Evolutionary conservation across 1,139 yeast species (phyloP), one percentile per base, ranked within the genome.

Genomic region (Candida pseudoviswanathii): DNA sequence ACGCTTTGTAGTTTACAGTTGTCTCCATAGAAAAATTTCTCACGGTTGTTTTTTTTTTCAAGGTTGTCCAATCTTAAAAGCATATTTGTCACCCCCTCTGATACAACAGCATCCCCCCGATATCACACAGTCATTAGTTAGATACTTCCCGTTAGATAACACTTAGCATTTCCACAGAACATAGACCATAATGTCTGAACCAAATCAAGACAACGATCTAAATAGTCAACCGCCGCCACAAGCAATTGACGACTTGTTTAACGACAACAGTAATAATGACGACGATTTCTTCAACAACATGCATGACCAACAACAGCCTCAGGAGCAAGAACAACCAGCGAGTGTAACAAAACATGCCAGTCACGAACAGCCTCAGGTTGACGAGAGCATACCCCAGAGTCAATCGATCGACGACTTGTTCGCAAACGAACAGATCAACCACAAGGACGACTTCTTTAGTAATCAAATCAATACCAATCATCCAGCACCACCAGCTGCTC

Each of bases 341-440:
- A 26, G 5, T 26, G 42, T 43, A 43, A 37, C 21, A 31, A 38
- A 9, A 6, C 27, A 43, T 9, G 7, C 2, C 4, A n/a, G 11
- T 26, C 5, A 9, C 9, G 30, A 43, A 29, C 21, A 33, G 21
- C 37, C 16, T 33, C 11, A 11, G 8, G 37, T 21, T 5, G 21
- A 11, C 21, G 21, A 22, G 7, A 29, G 9, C 11, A 31, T 29
- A 33, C 43, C 26, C 8, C 34, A 31, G 8, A 27, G 34, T 10
- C 46, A 47, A 32, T 10, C 26, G 5, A 41, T 41, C 41, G 50
- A 48, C 38, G 50, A 48, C 3, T 31, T 48, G 24, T 48, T 48
- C 27, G 46, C 41, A 10, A 29, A 25, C 10, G 44, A 29, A 31
- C 30, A 37, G 41, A 24, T 25, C 16, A 25, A 24, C 6, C 25